These are phyloP conservation scores for Leccinum olivaceopallidum DNA, from an alignment of 768 basidiomycete species.

Conservation along the genomic window DNA sequence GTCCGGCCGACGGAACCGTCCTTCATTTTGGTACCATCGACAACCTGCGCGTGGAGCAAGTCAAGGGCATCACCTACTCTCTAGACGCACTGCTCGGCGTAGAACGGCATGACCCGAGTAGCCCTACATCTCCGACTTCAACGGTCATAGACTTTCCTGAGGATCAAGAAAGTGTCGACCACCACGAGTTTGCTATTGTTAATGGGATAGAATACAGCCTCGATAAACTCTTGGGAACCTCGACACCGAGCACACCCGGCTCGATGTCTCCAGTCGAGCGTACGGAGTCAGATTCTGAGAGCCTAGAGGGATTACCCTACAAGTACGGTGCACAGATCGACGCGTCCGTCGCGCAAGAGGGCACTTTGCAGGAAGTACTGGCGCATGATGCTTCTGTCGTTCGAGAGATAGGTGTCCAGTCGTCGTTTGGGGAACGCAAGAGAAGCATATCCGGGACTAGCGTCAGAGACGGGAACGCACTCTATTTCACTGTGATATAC, in stretches of 20 bases:
- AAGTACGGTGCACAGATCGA: conserved; percentile 74
- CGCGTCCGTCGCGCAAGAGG: conserved; percentile 67
- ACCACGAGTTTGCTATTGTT: conserved; percentile 91
- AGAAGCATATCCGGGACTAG: conserved; percentile 44
- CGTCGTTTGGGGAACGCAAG: conserved; percentile 34
- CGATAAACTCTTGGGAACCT: conserved; percentile 78
- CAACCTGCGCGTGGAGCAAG: conserved; percentile 84
- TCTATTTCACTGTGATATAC: conserved; percentile 95
- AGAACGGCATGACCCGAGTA: conserved; percentile 46
- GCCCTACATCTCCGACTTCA: conserved; percentile 42
- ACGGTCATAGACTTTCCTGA: conserved; percentile 41
- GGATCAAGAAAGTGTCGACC: conserved; percentile 66
- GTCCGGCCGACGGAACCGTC: conserved; percentile 91
- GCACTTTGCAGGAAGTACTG: conserved; percentile 53
- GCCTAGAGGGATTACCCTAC: conserved; percentile 35
- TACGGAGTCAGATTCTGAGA: conserved; percentile 22
- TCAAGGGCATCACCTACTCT: conserved; percentile 97
- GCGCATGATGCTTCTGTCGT: conserved; percentile 74
- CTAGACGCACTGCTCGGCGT: conserved; percentile 90
- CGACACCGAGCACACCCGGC: conserved; percentile 42
- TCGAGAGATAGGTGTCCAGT: conserved; percentile 62
- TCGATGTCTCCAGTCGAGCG: conserved; percentile 32
- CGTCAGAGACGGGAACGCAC: conserved; percentile 72
- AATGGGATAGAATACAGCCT: conserved; percentile 97
- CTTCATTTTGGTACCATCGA: conserved; percentile 89